phyloP scores from a whole-genome alignment of 139 green algal genomes.

The Zygnema cylindricum region DNA sequence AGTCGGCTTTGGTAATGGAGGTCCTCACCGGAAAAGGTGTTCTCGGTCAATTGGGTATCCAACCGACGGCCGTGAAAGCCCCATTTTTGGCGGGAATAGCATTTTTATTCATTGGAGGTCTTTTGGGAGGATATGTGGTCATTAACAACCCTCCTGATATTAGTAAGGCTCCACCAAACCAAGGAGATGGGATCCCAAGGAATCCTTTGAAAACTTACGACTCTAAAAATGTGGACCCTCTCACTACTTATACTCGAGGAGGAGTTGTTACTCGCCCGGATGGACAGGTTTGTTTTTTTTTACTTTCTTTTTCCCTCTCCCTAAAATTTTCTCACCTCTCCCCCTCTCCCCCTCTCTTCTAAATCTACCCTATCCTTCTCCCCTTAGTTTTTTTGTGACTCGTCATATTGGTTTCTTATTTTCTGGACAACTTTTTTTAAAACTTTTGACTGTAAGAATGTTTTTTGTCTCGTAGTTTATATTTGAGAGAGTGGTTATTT shows the following conservation, averaged over 20 bases:
- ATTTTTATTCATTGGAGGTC: conserved; percentile 41
- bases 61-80: neutral
- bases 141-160: conserved; percentile 55
- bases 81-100: conserved; percentile 36
- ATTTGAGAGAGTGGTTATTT: too few relatives aligned
- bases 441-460: too few relatives aligned
- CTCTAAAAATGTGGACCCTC: conserved; percentile 14
- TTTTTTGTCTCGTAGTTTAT: too few relatives aligned
- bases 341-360: too few relatives aligned
- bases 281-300: conserved; percentile 36
- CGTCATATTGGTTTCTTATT: too few relatives aligned
- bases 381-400: too few relatives aligned
- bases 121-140: conserved; percentile 41
- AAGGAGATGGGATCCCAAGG: conserved; percentile 30
- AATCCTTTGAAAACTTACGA: conserved; percentile 46
- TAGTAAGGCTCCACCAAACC: conserved; percentile 37
- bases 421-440: too few relatives aligned
- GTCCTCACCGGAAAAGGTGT: conserved; percentile 55
- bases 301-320: too few relatives aligned
- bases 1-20: conserved; percentile 42
- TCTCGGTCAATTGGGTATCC: conserved; percentile 38
- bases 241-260: conserved; percentile 39
- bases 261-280: conserved; percentile 20
- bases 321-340: too few relatives aligned
- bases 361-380: too few relatives aligned